Percentiles rank a stretch among this genome's conserved stretches.
Conservation (phyloP, 2,329 filamentous ascomycete species). For the Arthrobotrys pseudoclavata region DNA sequence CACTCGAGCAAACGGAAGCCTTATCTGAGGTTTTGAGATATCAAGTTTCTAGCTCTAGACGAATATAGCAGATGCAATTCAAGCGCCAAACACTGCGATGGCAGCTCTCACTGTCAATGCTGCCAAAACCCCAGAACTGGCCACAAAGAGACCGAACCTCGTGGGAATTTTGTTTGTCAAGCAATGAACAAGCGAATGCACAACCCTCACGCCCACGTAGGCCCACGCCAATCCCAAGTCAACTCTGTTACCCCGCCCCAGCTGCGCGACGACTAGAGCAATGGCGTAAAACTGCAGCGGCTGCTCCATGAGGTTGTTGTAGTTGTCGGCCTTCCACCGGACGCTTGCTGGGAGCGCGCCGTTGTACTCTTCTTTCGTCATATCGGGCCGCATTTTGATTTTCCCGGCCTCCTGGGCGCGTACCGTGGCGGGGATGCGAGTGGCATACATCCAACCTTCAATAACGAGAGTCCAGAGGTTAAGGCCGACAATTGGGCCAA, state of each 20-base stretch:
- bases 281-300: slow-evolving; percentile 68
- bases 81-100: slow-evolving; percentile 39
- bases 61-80: not conserved
- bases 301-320: slow-evolving; percentile 68
- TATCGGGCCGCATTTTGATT: slow-evolving; percentile 59
- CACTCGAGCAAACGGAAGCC: not conserved
- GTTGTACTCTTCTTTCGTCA: slow-evolving; percentile 63
- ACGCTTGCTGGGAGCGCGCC: slow-evolving; percentile 63
- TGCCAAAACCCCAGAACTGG: slow-evolving; percentile 64
- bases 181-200: slow-evolving; percentile 67
- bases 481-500: slow-evolving; percentile 65
- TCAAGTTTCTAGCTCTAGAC: not conserved
- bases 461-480: slow-evolving; percentile 67
- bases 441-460: slow-evolving; percentile 67
- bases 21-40: not conserved
- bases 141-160: slow-evolving; percentile 65
- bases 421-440: slow-evolving; percentile 65
- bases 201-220: slow-evolving; percentile 67
- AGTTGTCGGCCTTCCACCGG: slow-evolving; percentile 68
- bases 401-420: slow-evolving; percentile 63
- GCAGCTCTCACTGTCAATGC: slow-evolving; percentile 64
- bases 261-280: slow-evolving; percentile 65
- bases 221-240: slow-evolving; percentile 67
- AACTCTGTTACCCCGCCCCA: slow-evolving; percentile 57
- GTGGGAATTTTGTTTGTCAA: slow-evolving; percentile 66